These are phyloP conservation scores for Zygosaccharomyces siamensis DNA, from an alignment of 805 yeast species.

Conservation along the genomic window DNA sequence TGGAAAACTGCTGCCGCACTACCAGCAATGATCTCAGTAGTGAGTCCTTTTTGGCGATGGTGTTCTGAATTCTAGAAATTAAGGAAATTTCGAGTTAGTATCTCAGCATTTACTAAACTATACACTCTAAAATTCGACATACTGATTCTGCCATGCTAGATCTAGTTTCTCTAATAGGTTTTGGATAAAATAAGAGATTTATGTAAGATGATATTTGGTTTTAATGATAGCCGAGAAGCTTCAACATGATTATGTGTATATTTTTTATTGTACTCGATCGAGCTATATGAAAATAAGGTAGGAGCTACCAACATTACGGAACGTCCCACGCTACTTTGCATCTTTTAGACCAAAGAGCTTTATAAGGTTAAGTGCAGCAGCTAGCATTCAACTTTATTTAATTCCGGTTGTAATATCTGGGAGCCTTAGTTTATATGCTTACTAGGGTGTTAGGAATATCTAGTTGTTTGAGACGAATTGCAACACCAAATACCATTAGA, in stretches of 20 bases:
- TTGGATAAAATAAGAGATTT: not conserved
- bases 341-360: not conserved
- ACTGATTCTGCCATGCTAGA: constrained; percentile 8
- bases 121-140: constrained; percentile 4
- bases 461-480: constrained; percentile 3
- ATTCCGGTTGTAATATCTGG: not conserved
- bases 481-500: not conserved
- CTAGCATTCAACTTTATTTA: not conserved
- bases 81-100: constrained; percentile 6
- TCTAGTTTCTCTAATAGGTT: not conserved
- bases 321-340: not conserved
- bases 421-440: constrained; percentile 4
- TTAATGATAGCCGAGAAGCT: not conserved
- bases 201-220: not conserved
- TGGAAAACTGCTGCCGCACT: constrained; percentile 56
- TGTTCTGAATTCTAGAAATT: not conserved
- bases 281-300: not conserved
- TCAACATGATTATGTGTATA: not conserved
- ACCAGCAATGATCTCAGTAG: constrained; percentile 27
- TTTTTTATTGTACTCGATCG: not conserved
- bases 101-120: not conserved
- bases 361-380: too few species aligned
- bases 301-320: not conserved
- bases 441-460: not conserved
- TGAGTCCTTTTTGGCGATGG: constrained; percentile 8